phyloP scores from a whole-genome alignment of 805 yeast species.

The Wickerhamiella bombiphila region DNA sequence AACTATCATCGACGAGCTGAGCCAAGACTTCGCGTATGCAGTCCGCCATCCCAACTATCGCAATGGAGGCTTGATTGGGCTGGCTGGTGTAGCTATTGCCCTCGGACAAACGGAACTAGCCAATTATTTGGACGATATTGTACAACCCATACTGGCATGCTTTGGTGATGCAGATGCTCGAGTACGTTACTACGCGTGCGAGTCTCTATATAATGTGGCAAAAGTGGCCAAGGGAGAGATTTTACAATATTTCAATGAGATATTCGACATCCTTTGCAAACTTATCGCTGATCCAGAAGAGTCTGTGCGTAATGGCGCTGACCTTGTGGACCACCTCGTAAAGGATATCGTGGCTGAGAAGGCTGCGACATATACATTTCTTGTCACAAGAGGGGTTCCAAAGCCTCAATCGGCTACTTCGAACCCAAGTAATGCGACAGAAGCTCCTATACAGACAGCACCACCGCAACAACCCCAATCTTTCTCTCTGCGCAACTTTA shows the following conservation, averaged over 20 bases:
- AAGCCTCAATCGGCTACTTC: slow-evolving; percentile 43
- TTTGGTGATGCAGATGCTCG: slow-evolving; percentile 96
- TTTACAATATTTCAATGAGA: slow-evolving; percentile 78
- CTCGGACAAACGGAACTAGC: slow-evolving; percentile 75
- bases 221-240: slow-evolving; percentile 95
- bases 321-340: slow-evolving; percentile 71
- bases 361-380: slow-evolving; percentile 73
- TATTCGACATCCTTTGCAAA: slow-evolving; percentile 82
- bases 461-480: slow-evolving; percentile 38
- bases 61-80: slow-evolving; percentile 89
- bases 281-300: slow-evolving; percentile 82
- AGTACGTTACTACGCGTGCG: slow-evolving; percentile 94
- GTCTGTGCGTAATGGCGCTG: slow-evolving; percentile 91
- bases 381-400: slow-evolving; percentile 36
- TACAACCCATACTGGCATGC: slow-evolving; percentile 88
- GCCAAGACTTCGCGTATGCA: slow-evolving; percentile 66
- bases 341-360: slow-evolving; percentile 93
- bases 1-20: slow-evolving; percentile 53
- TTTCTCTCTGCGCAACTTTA: slow-evolving; percentile 72
- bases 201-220: slow-evolving; percentile 85
- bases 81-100: slow-evolving; percentile 93
- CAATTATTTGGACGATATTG: slow-evolving; percentile 62
- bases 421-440: slow-evolving; percentile 30
- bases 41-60: slow-evolving; percentile 76
- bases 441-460: slow-evolving; percentile 21